Conservation (phyloP, 208 protist genomes). For the Vickermania spadyakhi region DNA sequence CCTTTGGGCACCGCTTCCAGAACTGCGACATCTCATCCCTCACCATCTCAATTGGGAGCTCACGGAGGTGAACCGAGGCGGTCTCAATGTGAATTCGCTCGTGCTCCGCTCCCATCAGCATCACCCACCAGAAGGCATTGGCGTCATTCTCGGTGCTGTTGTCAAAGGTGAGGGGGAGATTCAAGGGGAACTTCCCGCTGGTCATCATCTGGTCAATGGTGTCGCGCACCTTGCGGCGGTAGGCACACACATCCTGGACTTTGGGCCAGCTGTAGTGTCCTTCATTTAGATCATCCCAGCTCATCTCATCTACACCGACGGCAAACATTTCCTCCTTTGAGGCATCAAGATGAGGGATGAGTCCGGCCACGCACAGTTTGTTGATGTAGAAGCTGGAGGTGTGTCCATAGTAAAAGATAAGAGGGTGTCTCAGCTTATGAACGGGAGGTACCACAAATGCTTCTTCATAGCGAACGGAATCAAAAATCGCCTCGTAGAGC, state of each 20-base stretch:
- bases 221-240: slow-evolving; percentile 78
- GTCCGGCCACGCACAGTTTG: slow-evolving; percentile 87
- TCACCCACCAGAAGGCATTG: slow-evolving; percentile 87
- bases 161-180: slow-evolving; percentile 70
- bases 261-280: slow-evolving; percentile 86
- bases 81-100: slow-evolving; percentile 97
- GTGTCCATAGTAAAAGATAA: slow-evolving; percentile 97
- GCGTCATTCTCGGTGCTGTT: slow-evolving; percentile 66
- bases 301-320: slow-evolving; percentile 97
- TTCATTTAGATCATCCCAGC: slow-evolving; percentile 92
- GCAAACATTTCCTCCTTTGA: slow-evolving; percentile 90
- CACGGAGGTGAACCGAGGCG: slow-evolving; percentile 92
- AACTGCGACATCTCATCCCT: slow-evolving; percentile 38
- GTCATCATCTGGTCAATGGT: slow-evolving; percentile 66
- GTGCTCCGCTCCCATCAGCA: slow-evolving; percentile 95
- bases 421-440: slow-evolving; percentile 91
- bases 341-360: slow-evolving; percentile 77
- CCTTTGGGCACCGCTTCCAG: slow-evolving; percentile 62
- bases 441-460: slow-evolving; percentile 76
- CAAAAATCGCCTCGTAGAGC: slow-evolving; percentile 84
- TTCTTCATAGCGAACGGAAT: slow-evolving; percentile 58
- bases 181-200: slow-evolving; percentile 52
- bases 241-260: slow-evolving; percentile 77
- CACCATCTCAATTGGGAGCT: slow-evolving; percentile 86
- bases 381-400: slow-evolving; percentile 95